Evolutionary conservation across 305 asterid genomes (phyloP), one percentile per base, ranked within the genome.

Genomic region (Ilex paraguariensis): DNA sequence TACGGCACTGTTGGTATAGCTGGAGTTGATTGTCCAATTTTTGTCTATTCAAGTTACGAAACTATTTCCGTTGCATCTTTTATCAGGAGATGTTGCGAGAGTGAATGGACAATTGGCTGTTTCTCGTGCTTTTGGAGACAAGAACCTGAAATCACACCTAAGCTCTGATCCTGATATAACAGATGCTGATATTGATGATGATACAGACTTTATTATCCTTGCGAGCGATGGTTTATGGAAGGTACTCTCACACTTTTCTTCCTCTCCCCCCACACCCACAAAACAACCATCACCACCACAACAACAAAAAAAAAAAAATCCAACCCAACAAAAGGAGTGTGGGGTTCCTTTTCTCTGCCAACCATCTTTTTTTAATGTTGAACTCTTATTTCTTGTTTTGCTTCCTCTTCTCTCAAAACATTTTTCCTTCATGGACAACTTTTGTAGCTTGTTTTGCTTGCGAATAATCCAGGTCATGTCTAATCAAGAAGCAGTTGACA

Each of bases 151-250:
- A 78, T 71, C 88, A 0, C 97, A 93, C 72, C 75, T 93, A 54
- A 81, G 96, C 21, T 86, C 92, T 2, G 97, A 93, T 57, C 99
- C 97, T 14, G 99, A 90, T 60, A 60, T 93, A 51, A 76, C 62
- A 5, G 75, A 65, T 51, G 83, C 91, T 64, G 83, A 74, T 53
- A 78, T 93, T 50, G 79, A 84, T 63, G 69, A 68, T 10, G 83
- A 82, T 6, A 80, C 90, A 1, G 97, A 93, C 51, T 77, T 93
- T 66, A 88, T 93, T 57, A 87, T 93, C 70, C 95, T 93, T 57
- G 98, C 98, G 11, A 93, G 98, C 59, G 98, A 92, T 66, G 98
- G 98, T 59, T 54, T 92, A 61, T 92, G 98, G 99, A 94, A 94
- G 99, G 99, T 91, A 53, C 5, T 3, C 54, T 8, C 62, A 57